Conservation (phyloP, 1,139 yeast genomes). For the Suhomyces panamericanus region DNA sequence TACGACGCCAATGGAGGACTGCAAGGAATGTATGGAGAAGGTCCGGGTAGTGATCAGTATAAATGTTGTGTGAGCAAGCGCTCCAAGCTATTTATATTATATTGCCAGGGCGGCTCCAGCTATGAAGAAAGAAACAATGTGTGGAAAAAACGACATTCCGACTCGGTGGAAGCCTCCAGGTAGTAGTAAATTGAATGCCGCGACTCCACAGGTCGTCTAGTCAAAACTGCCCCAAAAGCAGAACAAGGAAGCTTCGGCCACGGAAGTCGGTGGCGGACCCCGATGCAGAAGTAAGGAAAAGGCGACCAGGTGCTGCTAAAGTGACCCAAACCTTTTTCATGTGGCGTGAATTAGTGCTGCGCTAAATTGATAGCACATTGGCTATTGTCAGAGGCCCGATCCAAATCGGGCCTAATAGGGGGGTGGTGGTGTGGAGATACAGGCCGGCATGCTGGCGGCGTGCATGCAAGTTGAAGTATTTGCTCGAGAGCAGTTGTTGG, state of each 20-base stretch:
- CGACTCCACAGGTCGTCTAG: slow-evolving; percentile 3
- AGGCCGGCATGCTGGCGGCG: background rate
- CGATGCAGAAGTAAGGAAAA: background rate
- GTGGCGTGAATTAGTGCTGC: background rate
- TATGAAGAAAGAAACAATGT: slow-evolving; percentile 3
- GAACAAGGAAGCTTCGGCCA: background rate
- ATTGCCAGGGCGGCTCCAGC: background rate
- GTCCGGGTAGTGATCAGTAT: background rate
- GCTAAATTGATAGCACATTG: background rate
- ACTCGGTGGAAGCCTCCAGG: background rate
- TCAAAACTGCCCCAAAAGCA: background rate
- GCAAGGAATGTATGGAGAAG: too few species aligned
- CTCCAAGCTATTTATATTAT: background rate
- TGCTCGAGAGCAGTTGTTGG: background rate
- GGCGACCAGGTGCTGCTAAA: background rate
- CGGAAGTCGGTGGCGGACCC: background rate
- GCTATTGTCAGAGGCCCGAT: background rate
- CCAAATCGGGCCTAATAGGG: slow-evolving; percentile 1
- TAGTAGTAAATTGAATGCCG: slow-evolving; percentile 3
- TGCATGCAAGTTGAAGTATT: background rate
- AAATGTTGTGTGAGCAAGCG: too few species aligned
- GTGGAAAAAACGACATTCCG: slow-evolving; percentile 5
- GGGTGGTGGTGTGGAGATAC: slow-evolving; percentile 1
- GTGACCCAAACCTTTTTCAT: background rate
- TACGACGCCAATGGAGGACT: too few species aligned